Base-by-base conservation (phyloP, 73 alveolate genomes). In the Paramecium pentaurelia region DNA sequence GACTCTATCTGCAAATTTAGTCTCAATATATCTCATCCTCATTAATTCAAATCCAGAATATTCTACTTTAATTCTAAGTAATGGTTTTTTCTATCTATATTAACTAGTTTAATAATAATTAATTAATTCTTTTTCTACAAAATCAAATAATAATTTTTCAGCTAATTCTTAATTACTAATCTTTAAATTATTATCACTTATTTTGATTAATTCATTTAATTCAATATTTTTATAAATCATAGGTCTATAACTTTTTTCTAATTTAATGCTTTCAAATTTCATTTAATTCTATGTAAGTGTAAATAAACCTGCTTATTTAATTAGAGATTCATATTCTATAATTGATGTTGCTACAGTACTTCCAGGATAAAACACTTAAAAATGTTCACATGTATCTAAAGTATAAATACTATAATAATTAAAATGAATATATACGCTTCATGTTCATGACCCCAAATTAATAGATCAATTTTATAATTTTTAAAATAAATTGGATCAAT, bases 391-490 rank as follows among this genome's bases (percentile, higher is more conserved):
- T 16, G 40, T 34, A n/a, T 73, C 87, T 30, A 73, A 44, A 37
- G 20, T 16, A 73, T 73, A 73, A 10, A 30, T 73, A 8, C 84
- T 64, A 64, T 6, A 91, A 83, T 97, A 96, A 54, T 18, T 6
- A 87, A 92, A 14, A 95, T 92, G 1, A 88, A 71, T 1, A 98
- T 96, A 2, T 93, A 96, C 45, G 97, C 92, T 92, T 98, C 99
- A 96, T 98, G 99, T 92, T 98, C 99, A 93, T 98, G 99, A 40
- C 99, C 99, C 99, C 99, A 98, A 4, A 98, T 93, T 1, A 97
- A 97, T 58, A 98, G 86, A 86, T 98, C 97, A 83, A 98, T 93
- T 89, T 96, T 96, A 16, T 88, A 80, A 7, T 99, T 99, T 40
- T 96, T 84, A 49, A 77, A 73, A 51, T 96, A 94, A 49, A 97